Percentiles rank a stretch among this genome's conserved stretches.
Conservation (phyloP, 2,329 filamentous ascomycete species). For the Aspergillus jensenii region DNA sequence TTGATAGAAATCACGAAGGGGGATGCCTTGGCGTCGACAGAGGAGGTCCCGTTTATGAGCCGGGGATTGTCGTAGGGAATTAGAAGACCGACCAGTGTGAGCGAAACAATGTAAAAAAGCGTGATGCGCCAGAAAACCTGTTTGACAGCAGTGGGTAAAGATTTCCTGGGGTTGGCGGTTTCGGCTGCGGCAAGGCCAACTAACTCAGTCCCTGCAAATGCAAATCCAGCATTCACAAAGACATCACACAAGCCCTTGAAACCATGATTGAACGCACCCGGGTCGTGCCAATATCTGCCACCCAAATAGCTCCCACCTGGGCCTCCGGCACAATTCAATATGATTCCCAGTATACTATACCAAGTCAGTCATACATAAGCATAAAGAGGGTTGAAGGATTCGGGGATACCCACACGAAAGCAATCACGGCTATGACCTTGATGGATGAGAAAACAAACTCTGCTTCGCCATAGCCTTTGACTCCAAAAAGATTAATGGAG, state of each 20-base stretch:
- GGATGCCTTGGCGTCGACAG: conserved; percentile 71
- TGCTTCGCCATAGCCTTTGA: conserved; percentile 85
- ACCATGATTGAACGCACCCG: conserved; percentile 72
- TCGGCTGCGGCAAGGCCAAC: conserved; percentile 62
- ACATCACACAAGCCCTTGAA: conserved; percentile 65
- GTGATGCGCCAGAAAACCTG: conserved; percentile 95
- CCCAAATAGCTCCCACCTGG: conserved; percentile 75
- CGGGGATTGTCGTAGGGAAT: conserved; percentile 69
- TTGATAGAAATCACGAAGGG: conserved; percentile 93
- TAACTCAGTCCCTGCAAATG: conserved; percentile 63
- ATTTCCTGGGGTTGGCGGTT: conserved; percentile 61
- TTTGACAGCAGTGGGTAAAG: conserved; percentile 82
- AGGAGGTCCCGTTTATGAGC: conserved; percentile 59
- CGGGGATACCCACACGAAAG: conserved; percentile 68
- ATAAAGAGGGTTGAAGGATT: neutral
- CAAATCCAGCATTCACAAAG: conserved; percentile 64
- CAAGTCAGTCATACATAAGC: conserved; percentile 15
- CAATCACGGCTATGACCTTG: conserved; percentile 82
- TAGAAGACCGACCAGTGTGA: conserved; percentile 77
- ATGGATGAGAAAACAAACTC: conserved; percentile 85
- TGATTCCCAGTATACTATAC: conserved; percentile 73
- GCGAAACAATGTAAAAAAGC: conserved; percentile 83
- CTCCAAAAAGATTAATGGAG: conserved; percentile 80
- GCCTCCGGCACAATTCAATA: conserved; percentile 80
- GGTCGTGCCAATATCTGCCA: conserved; percentile 70